Evolutionary conservation across 345 rosid genomes (phyloP).

Genomic region (Anacardium occidentale): DNA sequence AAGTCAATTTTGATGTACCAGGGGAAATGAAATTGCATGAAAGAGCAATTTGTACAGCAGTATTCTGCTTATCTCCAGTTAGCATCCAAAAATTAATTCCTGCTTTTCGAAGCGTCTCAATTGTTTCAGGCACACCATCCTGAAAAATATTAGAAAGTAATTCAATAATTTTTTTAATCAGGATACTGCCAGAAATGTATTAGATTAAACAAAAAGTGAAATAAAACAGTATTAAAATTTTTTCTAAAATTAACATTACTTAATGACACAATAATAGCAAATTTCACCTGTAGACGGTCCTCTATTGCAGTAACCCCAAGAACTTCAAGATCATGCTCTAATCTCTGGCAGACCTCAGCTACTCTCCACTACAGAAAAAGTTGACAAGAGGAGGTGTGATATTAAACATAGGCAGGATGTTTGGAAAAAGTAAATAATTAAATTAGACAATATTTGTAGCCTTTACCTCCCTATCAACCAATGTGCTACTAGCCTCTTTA

Average conservation of each 20-base stretch:
- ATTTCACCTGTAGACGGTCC: constrained; percentile 84
- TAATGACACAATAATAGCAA: constrained; percentile 18
- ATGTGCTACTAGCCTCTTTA: constrained; percentile 88
- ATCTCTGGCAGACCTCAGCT: constrained; percentile 88
- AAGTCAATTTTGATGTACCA: constrained; percentile 42
- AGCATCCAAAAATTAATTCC: constrained; percentile 99
- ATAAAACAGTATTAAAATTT: not conserved
- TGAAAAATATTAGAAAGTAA: constrained; percentile 29
- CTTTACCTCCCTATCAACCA: constrained; percentile 95
- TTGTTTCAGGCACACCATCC: constrained; percentile 99
- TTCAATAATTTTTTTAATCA: constrained; percentile 12
- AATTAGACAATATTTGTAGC: constrained; percentile 20
- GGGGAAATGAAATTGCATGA: constrained; percentile 98
- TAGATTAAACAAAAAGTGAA: constrained; percentile 1
- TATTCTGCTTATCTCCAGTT: constrained; percentile 95
- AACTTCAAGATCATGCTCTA: constrained; percentile 82
- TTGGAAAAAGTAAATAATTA: not conserved
- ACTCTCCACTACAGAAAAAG: constrained; percentile 81
- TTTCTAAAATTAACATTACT: constrained; percentile 1
- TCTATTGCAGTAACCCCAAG: constrained; percentile 96
- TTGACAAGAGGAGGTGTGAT: constrained; percentile 21
- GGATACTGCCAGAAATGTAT: constrained; percentile 4
- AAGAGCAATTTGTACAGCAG: constrained; percentile 98
- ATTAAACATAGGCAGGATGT: constrained; percentile 8
- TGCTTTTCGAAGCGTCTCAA: constrained; percentile 86